A percentile compares a stretch with the other conserved stretches of the same genome.
These are phyloP conservation scores for Aureobasidium sp. DNA, from an alignment of 2,329 filamentous ascomycete species.

Conservation along the genomic window DNA sequence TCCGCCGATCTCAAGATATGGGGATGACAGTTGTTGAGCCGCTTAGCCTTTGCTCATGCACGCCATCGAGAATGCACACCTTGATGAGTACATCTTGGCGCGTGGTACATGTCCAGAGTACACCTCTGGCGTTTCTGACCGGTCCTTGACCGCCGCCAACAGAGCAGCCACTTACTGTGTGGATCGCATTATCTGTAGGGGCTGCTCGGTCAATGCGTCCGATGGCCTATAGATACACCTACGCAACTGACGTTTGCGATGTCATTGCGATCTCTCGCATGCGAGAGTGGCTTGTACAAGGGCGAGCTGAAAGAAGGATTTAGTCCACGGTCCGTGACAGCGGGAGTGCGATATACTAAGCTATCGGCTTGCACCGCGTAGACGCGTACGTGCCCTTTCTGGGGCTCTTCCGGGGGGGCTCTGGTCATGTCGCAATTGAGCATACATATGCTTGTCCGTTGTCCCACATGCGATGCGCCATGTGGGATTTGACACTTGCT, in stretches of 20 bases:
- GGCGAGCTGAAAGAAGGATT: constrained; percentile 7
- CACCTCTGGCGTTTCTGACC: background rate
- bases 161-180: background rate
- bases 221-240: background rate
- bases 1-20: background rate
- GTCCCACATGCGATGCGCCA: background rate
- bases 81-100: background rate
- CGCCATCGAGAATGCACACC: background rate
- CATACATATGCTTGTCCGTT: background rate
- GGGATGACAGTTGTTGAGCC: background rate
- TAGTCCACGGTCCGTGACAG: background rate
- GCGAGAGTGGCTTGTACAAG: background rate
- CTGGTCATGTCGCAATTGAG: background rate
- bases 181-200: background rate
- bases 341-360: background rate
- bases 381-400: background rate
- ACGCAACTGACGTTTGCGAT: background rate
- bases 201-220: background rate
- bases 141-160: background rate
- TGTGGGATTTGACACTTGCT: background rate
- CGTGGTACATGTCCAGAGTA: background rate
- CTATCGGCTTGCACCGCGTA: background rate
- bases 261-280: background rate
- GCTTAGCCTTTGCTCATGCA: background rate
- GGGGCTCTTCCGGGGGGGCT: background rate